Base-by-base conservation (phyloP, 352 stramenopile species). In the Phytophthora brassicae region DNA sequence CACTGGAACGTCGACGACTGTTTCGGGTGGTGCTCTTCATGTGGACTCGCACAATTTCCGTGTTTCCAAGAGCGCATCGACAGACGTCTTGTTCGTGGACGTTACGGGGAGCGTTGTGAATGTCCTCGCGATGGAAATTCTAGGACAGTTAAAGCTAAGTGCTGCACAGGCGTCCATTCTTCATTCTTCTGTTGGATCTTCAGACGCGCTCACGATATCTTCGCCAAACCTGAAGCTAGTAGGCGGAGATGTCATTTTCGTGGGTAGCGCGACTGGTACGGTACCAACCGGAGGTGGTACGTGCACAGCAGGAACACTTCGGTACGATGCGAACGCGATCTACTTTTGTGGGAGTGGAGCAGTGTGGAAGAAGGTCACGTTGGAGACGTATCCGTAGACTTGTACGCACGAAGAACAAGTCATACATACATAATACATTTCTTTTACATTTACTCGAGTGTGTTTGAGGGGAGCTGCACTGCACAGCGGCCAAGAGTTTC, bases 21-120 rank as follows among this genome's bases (percentile, higher is more conserved):
- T 89, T 56, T 58, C 69, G 9, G 76, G 75, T 13, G 78, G 74
- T 11, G 28, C 50, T 9, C 65, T 90, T 48, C 56, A 77, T 38
- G 74, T 90, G 19, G 72, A 84, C 45, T 77, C 68, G 39, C 60
- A 84, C 29, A 55, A 80, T 45, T 70, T 86, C 49, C 62, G 49
- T 6, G 72, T 82, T 14, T 80, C 70, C 20, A 61, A 60, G 35
- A 48, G 50, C 39, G 43, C n/a, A 41, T 41, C 45, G 20, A 57
- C 35, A 33, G 45, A 81, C 26, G 63, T 79, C 23, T 66, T 84
- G 31, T 61, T 65, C 41, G 75, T 82, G 17, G 56, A 71, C 31
- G 56, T 70, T 17, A 31, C 60, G 2, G 49, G 24, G 22, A 67
- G 65, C 33, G 42, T 48, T 22, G 68, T 83, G 35, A 51, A 68